Conservation (phyloP, 1,284 basidiomycete genomes). For the Heliocybe sulcata region DNA sequence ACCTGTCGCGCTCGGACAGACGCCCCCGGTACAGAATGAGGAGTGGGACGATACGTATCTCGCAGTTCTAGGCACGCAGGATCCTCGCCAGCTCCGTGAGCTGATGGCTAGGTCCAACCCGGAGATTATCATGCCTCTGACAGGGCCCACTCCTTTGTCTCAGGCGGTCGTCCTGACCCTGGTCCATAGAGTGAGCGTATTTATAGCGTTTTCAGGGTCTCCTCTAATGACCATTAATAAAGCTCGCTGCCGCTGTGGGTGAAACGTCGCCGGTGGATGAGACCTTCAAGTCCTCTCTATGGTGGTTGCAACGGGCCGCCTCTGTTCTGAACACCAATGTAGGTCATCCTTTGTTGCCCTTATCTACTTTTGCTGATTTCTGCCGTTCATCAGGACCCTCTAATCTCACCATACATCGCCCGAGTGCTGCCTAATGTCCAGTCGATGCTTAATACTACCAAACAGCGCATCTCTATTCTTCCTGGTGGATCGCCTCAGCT, state of each 20-base stretch:
- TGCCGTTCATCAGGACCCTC: constrained; percentile 47
- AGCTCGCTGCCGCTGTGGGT: constrained; percentile 66
- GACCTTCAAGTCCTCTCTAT: constrained; percentile 68
- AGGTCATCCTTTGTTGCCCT: constrained; percentile 15
- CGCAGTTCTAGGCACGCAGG: constrained; percentile 64
- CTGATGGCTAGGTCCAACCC: constrained; percentile 66
- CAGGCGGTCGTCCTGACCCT: constrained; percentile 77
- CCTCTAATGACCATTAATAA: constrained; percentile 7
- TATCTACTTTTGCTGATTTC: constrained; percentile 2
- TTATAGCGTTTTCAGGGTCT: constrained; percentile 1
- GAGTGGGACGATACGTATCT: constrained; percentile 81
- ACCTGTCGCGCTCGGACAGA: constrained; percentile 15
- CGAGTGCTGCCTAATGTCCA: constrained; percentile 75
- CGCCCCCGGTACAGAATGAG: constrained; percentile 51
- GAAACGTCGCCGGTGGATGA: constrained; percentile 73
- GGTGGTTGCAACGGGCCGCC: constrained; percentile 77
- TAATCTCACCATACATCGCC: constrained; percentile 73
- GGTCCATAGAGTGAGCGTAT: constrained; percentile 65
- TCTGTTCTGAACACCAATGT: constrained; percentile 65
- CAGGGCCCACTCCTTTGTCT: constrained; percentile 58
- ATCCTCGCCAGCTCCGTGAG: constrained; percentile 63
- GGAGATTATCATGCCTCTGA: constrained; percentile 71
- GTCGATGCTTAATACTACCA: constrained; percentile 64
- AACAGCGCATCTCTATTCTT: constrained; percentile 68
- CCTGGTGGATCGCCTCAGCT: constrained; percentile 55